Percentiles rank a stretch among this genome's conserved stretches.
Evolutionary conservation across 306 rosid species (phyloP).

Genomic region (Cucurbita argyrosperma): DNA sequence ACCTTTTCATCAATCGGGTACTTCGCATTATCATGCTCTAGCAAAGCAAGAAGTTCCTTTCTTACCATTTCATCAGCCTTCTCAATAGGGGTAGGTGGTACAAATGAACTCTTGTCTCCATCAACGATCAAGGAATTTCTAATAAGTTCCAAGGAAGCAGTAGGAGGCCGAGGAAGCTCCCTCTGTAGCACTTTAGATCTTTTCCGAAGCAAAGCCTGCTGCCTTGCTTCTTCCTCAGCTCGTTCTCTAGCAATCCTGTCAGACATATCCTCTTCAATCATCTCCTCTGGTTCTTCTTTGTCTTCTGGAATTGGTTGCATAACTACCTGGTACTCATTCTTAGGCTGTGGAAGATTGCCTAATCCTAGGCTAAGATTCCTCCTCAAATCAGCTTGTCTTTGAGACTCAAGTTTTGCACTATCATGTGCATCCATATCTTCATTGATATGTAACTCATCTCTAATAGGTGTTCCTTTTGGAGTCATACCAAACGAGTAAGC

Average conservation of each 20-base stretch:
- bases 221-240: slow-evolving; percentile 80
- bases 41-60: slow-evolving; percentile 53
- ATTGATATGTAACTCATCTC: slow-evolving; percentile 79
- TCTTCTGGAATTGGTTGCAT: slow-evolving; percentile 79
- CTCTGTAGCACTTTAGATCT: slow-evolving; percentile 90
- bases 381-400: slow-evolving; percentile 60
- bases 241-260: slow-evolving; percentile 82
- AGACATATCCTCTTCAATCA: slow-evolving; percentile 90
- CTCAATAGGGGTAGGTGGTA: slow-evolving; percentile 82
- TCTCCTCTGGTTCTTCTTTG: slow-evolving; percentile 59
- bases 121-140: slow-evolving; percentile 70
- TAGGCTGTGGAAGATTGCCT: slow-evolving; percentile 60
- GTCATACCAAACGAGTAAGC: slow-evolving; percentile 67
- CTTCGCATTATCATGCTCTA: slow-evolving; percentile 85
- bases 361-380: slow-evolving; percentile 65
- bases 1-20: slow-evolving; percentile 57
- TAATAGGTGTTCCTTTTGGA: slow-evolving; percentile 76
- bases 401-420: slow-evolving; percentile 54
- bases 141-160: slow-evolving; percentile 61
- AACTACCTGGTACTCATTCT: slow-evolving; percentile 76
- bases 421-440: slow-evolving; percentile 63
- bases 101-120: slow-evolving; percentile 91
- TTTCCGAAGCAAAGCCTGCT: slow-evolving; percentile 73
- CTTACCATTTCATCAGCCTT: slow-evolving; percentile 77
- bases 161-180: slow-evolving; percentile 92